Base-by-base conservation (phyloP, 1,139 yeast genomes). In the Yamadazyma sp. region DNA sequence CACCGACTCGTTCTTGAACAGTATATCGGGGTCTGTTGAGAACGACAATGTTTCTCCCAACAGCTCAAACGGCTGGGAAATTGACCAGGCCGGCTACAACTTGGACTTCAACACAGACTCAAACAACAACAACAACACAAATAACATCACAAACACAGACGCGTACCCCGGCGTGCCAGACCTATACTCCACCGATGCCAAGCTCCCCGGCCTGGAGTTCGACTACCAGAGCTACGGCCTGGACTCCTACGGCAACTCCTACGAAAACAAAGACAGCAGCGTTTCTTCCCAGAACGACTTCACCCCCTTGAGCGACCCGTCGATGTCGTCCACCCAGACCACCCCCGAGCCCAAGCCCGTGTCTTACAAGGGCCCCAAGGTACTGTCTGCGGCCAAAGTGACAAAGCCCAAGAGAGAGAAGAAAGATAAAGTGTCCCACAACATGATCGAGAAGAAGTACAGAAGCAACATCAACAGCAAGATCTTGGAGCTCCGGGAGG, bases 401-500 rank as follows among this genome's bases (percentile, higher is more conserved):
- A 40, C 34, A 15, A 71, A 70, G 40, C 70, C 73, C 5, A 59
- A 56, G 37, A 76, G 78, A 60, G 82, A 81, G 48, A 42, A 56
- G 37, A 76, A 77, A 60, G 82, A 81, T 48, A 42, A 37, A 54
- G 73, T 83, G 10, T 80, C 88, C n/a, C 92, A 85, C 60, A 85
- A 85, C 54, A 76, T 84, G 77, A 83, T 85, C 53, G 94, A 85
- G 56, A 83, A 84, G 61, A 80, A 85, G 55, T 85, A 85, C 61
- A 69, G 94, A 52, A 83, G 88, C 24, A 50, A 50, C 28, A 83
- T 85, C 53, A 85, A 85, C 56, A 79, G 84, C 43, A 84, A 84
- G 62, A 84, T 85, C 37, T 58, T 80, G 40, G 83, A 82, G 41
- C 74, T 85, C 34, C 66, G 91, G 48, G 88, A 85, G 50, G 86